phyloP scores from a whole-genome alignment of 441 rosid genomes.

The Brassica balearica region DNA sequence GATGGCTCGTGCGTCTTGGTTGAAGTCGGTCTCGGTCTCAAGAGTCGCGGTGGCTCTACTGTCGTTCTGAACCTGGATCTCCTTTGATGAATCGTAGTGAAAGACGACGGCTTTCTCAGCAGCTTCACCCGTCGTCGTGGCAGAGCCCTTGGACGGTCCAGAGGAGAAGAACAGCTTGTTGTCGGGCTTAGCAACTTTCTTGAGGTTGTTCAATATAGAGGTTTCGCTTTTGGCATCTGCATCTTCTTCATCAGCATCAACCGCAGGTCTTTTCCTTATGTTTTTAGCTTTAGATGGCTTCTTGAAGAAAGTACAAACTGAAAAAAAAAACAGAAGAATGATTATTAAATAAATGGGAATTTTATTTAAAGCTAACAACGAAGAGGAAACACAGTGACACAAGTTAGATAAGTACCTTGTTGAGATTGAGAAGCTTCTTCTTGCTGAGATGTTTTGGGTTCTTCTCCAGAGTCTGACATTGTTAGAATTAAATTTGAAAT shows the following conservation, averaged over 20 bases:
- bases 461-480: constrained; percentile 61
- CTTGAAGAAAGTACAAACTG: constrained; percentile 85
- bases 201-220: constrained; percentile 58
- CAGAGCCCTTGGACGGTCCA: constrained; percentile 57
- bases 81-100: constrained; percentile 84
- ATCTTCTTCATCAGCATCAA: constrained; percentile 66
- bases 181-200: constrained; percentile 58
- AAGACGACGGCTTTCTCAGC: constrained; percentile 55
- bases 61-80: constrained; percentile 88
- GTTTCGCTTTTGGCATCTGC: constrained; percentile 54
- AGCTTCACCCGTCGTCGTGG: constrained; percentile 35
- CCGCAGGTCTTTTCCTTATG: constrained; percentile 65
- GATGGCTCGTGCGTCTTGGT: constrained; percentile 81
- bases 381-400: not conserved
- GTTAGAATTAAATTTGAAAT: not conserved
- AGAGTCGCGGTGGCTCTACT: constrained; percentile 82
- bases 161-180: constrained; percentile 82
- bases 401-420: constrained; percentile 43
- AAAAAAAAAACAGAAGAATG: constrained; percentile 30
- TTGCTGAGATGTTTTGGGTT: constrained; percentile 49
- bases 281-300: constrained; percentile 79
- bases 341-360: no score
- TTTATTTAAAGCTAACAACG: not conserved
- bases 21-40: constrained; percentile 89
- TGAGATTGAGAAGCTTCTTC: constrained; percentile 49